These are phyloP conservation scores for Pythium apleroticum DNA, from an alignment of 352 stramenopile species.

Conservation along the genomic window DNA sequence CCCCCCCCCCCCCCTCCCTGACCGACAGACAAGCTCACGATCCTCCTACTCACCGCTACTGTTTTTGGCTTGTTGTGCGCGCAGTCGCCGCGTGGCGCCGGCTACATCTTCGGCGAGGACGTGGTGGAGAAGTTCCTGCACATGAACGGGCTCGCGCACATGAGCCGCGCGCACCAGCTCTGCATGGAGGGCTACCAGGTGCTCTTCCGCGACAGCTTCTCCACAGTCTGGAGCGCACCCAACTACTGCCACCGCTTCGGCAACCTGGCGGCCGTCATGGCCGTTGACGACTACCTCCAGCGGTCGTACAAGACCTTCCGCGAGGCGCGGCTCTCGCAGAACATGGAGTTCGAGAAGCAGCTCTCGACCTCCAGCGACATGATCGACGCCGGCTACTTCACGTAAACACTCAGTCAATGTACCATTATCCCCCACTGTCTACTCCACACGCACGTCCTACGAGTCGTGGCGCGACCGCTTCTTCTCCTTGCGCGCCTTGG, in stretches of 20 bases:
- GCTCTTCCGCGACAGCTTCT: slow-evolving; percentile 89
- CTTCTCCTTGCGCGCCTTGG: slow-evolving; percentile 78
- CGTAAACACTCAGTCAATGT: slow-evolving; percentile 13
- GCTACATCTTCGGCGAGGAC: slow-evolving; percentile 88
- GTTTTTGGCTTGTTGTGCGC: not conserved
- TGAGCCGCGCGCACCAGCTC: slow-evolving; percentile 86
- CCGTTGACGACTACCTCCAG: slow-evolving; percentile 85
- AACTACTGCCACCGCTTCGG: slow-evolving; percentile 96
- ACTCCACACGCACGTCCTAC: not conserved
- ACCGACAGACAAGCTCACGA: no score
- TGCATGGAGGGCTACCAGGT: slow-evolving; percentile 95
- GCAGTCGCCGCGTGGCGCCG: slow-evolving; percentile 71
- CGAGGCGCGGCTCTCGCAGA: slow-evolving; percentile 63
- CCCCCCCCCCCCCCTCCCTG: not conserved
- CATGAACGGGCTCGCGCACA: slow-evolving; percentile 86
- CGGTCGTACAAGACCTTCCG: slow-evolving; percentile 88
- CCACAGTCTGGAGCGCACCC: slow-evolving; percentile 92
- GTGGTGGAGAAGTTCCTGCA: slow-evolving; percentile 90
- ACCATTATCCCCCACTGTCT: not conserved
- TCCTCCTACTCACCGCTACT: not conserved
- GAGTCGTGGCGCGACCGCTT: slow-evolving; percentile 60
- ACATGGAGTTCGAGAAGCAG: slow-evolving; percentile 73
- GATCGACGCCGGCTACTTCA: slow-evolving; percentile 88
- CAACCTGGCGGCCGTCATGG: slow-evolving; percentile 96
- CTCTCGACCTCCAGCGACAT: slow-evolving; percentile 60